Evolutionary conservation across 1,284 basidiomycete genomes (phyloP), one percentile per base, ranked within the genome.

Genomic region (Vanrija pseudolonga): DNA sequence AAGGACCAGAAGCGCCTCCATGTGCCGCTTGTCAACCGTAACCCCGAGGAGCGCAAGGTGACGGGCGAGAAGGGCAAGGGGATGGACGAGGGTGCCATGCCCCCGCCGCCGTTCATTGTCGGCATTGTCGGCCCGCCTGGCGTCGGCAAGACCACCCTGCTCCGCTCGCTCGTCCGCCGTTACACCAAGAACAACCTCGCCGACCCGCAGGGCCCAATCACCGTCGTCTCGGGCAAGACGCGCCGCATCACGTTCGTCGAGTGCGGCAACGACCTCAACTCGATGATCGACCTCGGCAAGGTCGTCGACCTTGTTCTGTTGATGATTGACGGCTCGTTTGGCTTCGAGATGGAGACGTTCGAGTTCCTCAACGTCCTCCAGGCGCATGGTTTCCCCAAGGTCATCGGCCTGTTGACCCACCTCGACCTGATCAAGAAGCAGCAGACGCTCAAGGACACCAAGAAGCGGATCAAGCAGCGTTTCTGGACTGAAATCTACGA

Each of bases 401-500:
- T 98, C 67, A 93, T 99, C 59, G 95, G 95, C 56, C 80, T 99
- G 51, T 85, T 99, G 42, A 90, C 93, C 20, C 96, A 99, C 74
- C 84, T 98, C 44, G 96, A 98, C 76, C 85, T 99, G 58, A 90
- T 99, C 69, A 97, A 97, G 80, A 96, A 94, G 72, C 83, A 88
- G 7, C 83, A 88, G 1, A 88, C 86, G 1, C 84, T 98, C 46
- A 89, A 88, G 57, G 85, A 86, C 47, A 94, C 92, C 50, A 99
- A 98, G 80, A 98, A 97, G 72, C 79, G 87, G 0, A 83, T 99
- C 45, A 99, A 98, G 78, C 95, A 92, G 73, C 89, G 96, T n/a
- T 99, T 99, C 79, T 99, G 96, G 95, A 93, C 95, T 0, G 96
- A 99, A 76, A 97, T 98, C 17, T 98, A 98, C 76, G 89, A 94